Evolutionary conservation across 768 basidiomycete species (phyloP), one percentile per base, ranked within the genome.

Genomic region (Tricholoma furcatifolium): DNA sequence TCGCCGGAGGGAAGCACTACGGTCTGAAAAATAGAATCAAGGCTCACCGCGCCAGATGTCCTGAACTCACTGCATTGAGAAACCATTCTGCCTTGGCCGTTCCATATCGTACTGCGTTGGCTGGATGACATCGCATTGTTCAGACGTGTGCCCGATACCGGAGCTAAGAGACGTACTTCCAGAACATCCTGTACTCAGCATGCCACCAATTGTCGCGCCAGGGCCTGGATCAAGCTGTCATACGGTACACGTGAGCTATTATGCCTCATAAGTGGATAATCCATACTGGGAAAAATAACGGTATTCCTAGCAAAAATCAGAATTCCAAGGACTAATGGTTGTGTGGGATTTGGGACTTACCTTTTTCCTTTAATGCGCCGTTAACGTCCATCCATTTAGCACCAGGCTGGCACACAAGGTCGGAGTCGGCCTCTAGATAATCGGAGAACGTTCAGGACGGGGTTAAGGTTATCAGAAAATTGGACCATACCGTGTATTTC

Each of bases 71-170:
- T 20, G 81, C 81, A 59, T 93, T 94, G 38, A 95, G 72, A 62
- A 95, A 91, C 93, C 92, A 94, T 70, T 94, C 92, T 0, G 76
- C 89, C 64, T 87, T 91, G 0, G 91, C 92, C 6, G 92, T 95
- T 9, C 91, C 93, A 63, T 93, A 95, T 20, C 91, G 73, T 1
- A 91, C 90, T 1, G 89, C 88, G 58, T 90, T 91, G 0, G 88
- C 88, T 82, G 48, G 21, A 21, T 31, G 53, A 2, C 18, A 15
- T 39, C 21, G 17, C 44, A 8, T 11, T 20, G 3, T 11, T 50
- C 24, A 54, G 40, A 43, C 6, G 17, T 7, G 3, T n/a, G 10
- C 21, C 38, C 17, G 14, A 55, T 12, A 49, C 27, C n/a, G 21
- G 24, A 48, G 24, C 34, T 20, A 45, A 18, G 41, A 50, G 14